Evolutionary conservation across 176 grass and related monocot species (phyloP).

Genomic region (Phyllostachys edulis): DNA sequence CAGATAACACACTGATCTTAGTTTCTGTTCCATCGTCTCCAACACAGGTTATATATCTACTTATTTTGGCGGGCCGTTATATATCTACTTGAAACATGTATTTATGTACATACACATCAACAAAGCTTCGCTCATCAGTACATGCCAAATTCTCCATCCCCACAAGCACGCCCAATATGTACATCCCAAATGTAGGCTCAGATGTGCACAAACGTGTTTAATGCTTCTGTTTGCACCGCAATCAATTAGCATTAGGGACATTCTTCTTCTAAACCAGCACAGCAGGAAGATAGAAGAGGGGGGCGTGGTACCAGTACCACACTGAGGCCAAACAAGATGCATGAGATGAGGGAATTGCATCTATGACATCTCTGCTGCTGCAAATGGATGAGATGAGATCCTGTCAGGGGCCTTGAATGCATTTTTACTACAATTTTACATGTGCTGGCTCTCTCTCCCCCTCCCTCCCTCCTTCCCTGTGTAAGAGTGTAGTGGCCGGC

Average conservation of each 20-base stretch:
- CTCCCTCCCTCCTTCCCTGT: not conserved
- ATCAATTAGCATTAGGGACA: conserved; percentile 29
- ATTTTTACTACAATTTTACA: not conserved
- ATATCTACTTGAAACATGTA: not conserved
- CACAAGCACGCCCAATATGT: not conserved
- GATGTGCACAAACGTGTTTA: conserved; percentile 8
- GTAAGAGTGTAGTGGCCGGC: not conserved
- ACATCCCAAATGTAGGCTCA: not conserved
- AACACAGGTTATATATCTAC: not conserved
- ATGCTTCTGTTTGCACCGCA: conserved; percentile 34
- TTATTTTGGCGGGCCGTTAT: too few relatives aligned
- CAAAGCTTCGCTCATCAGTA: not conserved
- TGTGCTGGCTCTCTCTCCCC: not conserved
- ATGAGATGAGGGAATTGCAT: conserved; percentile 7
- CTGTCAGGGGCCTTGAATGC: conserved; percentile 35
- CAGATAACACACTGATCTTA: not conserved
- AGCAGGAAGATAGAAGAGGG: conserved; percentile 2
- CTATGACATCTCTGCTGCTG: conserved; percentile 19
- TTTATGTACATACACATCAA: not conserved
- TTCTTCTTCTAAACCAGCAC: conserved; percentile 38
- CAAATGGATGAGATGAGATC: not conserved
- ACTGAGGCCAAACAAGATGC: conserved; percentile 12
- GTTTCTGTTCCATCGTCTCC: not conserved
- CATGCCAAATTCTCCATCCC: conserved; percentile 15
- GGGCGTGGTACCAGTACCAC: not conserved